These are phyloP conservation scores for Wickerhamiella occidentalis DNA, from an alignment of 805 yeast genomes.

Conservation along the genomic window DNA sequence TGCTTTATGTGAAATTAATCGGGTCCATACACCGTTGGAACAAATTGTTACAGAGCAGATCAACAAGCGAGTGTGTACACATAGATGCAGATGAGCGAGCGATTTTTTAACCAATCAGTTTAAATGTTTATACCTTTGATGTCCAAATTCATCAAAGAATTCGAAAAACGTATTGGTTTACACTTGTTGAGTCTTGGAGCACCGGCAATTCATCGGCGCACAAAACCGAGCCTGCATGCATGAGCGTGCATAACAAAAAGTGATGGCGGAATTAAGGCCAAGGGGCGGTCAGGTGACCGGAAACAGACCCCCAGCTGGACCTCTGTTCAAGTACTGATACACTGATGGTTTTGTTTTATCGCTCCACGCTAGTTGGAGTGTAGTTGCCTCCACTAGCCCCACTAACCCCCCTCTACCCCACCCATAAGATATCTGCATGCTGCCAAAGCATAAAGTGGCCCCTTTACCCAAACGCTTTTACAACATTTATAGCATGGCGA, in stretches of 20 bases:
- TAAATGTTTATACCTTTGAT: conserved; percentile 5
- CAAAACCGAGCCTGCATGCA: not conserved
- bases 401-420: not conserved
- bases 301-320: too few relatives aligned
- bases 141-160: not conserved
- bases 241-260: not conserved
- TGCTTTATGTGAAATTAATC: too few relatives aligned
- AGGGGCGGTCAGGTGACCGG: too few relatives aligned
- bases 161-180: not conserved
- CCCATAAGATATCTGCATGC: not conserved
- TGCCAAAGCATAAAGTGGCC: conserved; percentile 2
- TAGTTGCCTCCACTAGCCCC: too few relatives aligned
- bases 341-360: too few relatives aligned
- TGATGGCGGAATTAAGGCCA: too few relatives aligned
- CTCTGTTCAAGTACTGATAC: too few relatives aligned
- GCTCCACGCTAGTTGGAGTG: too few relatives aligned
- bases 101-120: conserved; percentile 1
- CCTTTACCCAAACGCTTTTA: not conserved
- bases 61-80: not conserved
- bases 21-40: too few relatives aligned
- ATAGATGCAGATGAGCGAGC: not conserved
- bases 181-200: not conserved
- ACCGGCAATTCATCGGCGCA: not conserved
- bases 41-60: too few relatives aligned
- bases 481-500: not conserved